Evolutionary conservation across 1,139 yeast genomes (phyloP).

Genomic region (Protomyces inundatus): DNA sequence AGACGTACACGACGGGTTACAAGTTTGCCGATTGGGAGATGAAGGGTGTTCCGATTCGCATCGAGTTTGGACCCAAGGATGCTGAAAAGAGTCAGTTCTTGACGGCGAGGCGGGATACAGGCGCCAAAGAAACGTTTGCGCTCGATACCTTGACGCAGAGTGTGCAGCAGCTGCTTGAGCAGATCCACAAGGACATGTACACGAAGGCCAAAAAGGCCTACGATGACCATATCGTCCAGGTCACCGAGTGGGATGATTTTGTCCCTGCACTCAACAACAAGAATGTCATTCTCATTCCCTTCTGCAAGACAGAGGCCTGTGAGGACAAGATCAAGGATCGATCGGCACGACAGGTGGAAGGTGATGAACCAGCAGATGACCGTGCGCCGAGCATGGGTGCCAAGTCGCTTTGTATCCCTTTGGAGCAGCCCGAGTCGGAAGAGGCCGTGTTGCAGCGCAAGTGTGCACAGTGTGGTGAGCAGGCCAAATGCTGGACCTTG

Average conservation of each 20-base stretch:
- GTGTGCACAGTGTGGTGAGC: constrained; percentile 77
- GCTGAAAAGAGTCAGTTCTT: constrained; percentile 70
- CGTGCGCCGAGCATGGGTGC: constrained; percentile 99
- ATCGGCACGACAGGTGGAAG: constrained; percentile 76
- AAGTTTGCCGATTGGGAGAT: constrained; percentile 96
- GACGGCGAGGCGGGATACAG: constrained; percentile 90
- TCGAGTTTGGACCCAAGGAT: constrained; percentile 96
- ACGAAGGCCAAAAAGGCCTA: constrained; percentile 72
- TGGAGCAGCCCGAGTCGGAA: constrained; percentile 51
- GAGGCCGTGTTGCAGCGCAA: constrained; percentile 61
- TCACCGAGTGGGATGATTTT: constrained; percentile 83
- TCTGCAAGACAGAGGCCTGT: constrained; percentile 94
- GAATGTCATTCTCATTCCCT: constrained; percentile 87
- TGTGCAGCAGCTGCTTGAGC: constrained; percentile 71
- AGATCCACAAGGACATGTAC: constrained; percentile 70
- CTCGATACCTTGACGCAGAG: constrained; percentile 60
- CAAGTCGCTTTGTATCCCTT: constrained; percentile 93
- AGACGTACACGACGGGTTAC: constrained; percentile 97
- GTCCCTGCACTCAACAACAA: constrained; percentile 88
- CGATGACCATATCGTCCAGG: constrained; percentile 75
- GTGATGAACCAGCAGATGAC: constrained; percentile 83
- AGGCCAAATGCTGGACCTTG: constrained; percentile 78
- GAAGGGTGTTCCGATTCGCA: constrained; percentile 84
- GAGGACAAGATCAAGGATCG: constrained; percentile 95
- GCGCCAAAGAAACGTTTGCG: constrained; percentile 63